Evolutionary conservation across 176 grass and related monocot genomes (phyloP), one percentile per base, ranked within the genome.

Genomic region (Avena insularis): DNA sequence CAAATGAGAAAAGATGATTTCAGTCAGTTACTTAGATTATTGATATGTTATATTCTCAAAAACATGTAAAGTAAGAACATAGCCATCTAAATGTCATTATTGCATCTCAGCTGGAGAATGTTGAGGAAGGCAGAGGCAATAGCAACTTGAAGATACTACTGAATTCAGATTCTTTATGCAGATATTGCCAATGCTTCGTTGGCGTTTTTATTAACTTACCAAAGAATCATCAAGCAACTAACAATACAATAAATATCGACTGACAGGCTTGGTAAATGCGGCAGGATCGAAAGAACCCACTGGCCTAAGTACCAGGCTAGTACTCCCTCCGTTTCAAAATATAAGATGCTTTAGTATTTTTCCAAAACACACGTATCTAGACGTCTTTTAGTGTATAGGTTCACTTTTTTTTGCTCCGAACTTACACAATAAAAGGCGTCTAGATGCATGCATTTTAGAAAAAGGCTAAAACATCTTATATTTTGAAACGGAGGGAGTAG

Each of bases 11-110:
- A 61, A 68, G 31, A 78, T 9, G 23, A 68, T 33, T 66, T 29
- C 47, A 27, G 35, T 29, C 47, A 27, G 35, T 23, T 77, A 55
- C 25, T 78, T 85, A 11, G 62, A 70, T 17, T 17, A 43, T 53
- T 66, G 53, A 25, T 8, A 27, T 75, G 47, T 47, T 71, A 45
- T 10, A 19, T 78, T 55, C 5, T 27, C 6, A 54, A 55, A 20
- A 81, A 72, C 15, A 56, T 64, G n/a, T 63, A 45, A 71, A 79
- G 6, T 33, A 86, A 62, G 8, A 79, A 56, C 73, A 87, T 8
- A 87, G 62, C 29, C 16, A 71, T 20, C 0, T 46, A 83, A 78
- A 79, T 72, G 54, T 17, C 36, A 78, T 47, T 74, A 64, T 54
- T 73, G 55, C 45, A 61, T 79, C 64, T 47, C n/a, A 35, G 54